Evolutionary conservation across 2,329 filamentous ascomycete genomes (phyloP), one percentile per base, ranked within the genome.

Genomic region (Beauveria asiatica): DNA sequence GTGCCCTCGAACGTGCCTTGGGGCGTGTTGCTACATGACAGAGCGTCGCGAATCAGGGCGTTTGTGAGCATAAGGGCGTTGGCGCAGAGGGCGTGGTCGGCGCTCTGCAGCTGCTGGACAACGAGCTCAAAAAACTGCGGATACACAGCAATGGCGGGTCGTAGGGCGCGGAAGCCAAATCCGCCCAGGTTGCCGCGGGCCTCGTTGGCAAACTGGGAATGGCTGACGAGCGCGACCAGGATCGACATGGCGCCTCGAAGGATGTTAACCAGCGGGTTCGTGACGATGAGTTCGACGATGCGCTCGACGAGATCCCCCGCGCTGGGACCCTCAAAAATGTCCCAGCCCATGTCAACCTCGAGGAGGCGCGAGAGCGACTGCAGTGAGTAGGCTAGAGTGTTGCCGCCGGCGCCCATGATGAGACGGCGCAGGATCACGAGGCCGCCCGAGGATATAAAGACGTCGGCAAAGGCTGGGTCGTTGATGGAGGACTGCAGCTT

Each of bases 321-420:
- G 6, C 78, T 77, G 19, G 81, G 74, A 1, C 81, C 79, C 68
- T 89, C 86, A 68, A 92, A 89, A 62, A 89, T 85, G 64, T 97
- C 92, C 94, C 94, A 99, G 62, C 94, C 94, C 83, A 97, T 96
- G 75, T 97, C 94, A 44, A 97, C 89, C 75, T 99, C 94, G 63
- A 99, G 80, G 62, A 99, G 76, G 60, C 92, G 84, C 61, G 87
- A 90, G 67, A 97, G 82, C 68, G 90, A 94, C 66, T 96, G 93
- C 62, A 99, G 80, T 63, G 92, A 90, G 76, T 99, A 99, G 62
- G 94, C 94, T 70, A 99, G 80, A 1, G 94, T 97, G 74, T 99
- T 99, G 61, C 94, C 94, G 61, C 84, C 89, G 33, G 92, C 87
- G 65, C 85, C 84, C 80, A 97, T 85, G 64, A 94, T 91, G 58